A percentile compares a stretch with the other conserved stretches of the same genome.
These are phyloP conservation scores for Epichloe amarillans DNA, from an alignment of 2,329 filamentous ascomycete genomes.

Conservation along the genomic window DNA sequence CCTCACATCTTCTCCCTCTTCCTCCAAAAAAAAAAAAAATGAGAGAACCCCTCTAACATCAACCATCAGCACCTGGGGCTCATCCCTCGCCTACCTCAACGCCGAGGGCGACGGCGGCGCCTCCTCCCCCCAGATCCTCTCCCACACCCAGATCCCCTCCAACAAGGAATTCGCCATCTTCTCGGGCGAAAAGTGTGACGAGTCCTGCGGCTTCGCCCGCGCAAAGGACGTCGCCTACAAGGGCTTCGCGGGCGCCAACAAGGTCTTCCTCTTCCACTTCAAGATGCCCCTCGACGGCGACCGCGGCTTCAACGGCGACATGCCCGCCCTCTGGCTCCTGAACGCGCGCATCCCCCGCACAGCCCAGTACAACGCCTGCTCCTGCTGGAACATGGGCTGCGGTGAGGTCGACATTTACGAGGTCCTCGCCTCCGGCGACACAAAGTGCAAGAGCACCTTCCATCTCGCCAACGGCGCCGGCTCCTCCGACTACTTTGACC, in stretches of 20 bases:
- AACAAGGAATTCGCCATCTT: constrained; percentile 33
- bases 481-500: constrained; percentile 57
- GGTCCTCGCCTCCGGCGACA: constrained; percentile 50
- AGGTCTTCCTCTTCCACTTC: constrained; percentile 63
- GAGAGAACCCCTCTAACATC: background rate
- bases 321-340: constrained; percentile 64
- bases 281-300: constrained; percentile 51
- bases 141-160: constrained; percentile 26
- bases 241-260: constrained; percentile 56
- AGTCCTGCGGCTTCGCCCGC: constrained; percentile 30
- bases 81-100: constrained; percentile 32
- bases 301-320: constrained; percentile 43
- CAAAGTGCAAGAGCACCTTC: constrained; percentile 56
- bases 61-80: constrained; percentile 26
- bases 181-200: constrained; percentile 28
- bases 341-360: constrained; percentile 58
- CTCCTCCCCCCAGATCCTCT: constrained; percentile 25
- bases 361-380: constrained; percentile 57
- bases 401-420: constrained; percentile 69
- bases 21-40: background rate
- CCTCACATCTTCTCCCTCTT: background rate
- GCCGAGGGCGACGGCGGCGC: constrained; percentile 26
- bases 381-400: constrained; percentile 56
- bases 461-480: constrained; percentile 51
- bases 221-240: constrained; percentile 35